Evolutionary conservation across 2,329 filamentous ascomycete genomes (phyloP).

Genomic region (Penicillium oxalicum): DNA sequence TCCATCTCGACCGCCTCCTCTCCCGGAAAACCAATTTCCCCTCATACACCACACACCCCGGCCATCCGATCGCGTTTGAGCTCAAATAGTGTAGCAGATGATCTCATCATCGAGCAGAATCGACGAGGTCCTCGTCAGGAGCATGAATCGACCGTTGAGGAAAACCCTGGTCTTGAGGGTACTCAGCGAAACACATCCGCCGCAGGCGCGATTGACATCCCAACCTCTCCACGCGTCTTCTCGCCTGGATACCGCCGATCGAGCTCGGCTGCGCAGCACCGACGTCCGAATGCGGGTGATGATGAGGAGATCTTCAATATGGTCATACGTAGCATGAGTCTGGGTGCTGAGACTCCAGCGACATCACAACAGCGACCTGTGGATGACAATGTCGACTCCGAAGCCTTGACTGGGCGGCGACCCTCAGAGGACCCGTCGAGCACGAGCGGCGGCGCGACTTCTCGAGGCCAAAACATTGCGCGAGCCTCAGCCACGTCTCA

Average conservation of each 20-base stretch:
- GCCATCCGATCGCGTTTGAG: slow-evolving; percentile 90
- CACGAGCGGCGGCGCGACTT: slow-evolving; percentile 14
- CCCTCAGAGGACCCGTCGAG: slow-evolving; percentile 21
- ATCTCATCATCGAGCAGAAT: slow-evolving; percentile 42
- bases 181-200: slow-evolving; percentile 30
- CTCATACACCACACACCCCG: slow-evolving; percentile 85
- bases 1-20: slow-evolving; percentile 82
- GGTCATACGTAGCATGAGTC: slow-evolving; percentile 43
- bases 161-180: slow-evolving; percentile 33
- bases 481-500: slow-evolving; percentile 25
- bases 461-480: slow-evolving; percentile 17
- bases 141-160: slow-evolving; percentile 31
- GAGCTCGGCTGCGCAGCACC: slow-evolving; percentile 40
- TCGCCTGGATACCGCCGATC: slow-evolving; percentile 39
- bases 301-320: slow-evolving; percentile 42
- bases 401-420: slow-evolving; percentile 14
- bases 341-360: slow-evolving; percentile 37
- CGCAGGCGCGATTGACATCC: slow-evolving; percentile 45
- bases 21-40: slow-evolving; percentile 81
- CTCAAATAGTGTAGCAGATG: slow-evolving; percentile 78
- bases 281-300: slow-evolving; percentile 34
- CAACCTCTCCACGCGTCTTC: slow-evolving; percentile 42
- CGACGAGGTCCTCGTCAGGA: slow-evolving; percentile 27
- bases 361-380: slow-evolving; percentile 32
- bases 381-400: slow-evolving; percentile 19